Evolutionary conservation across 2,329 filamentous ascomycete genomes (phyloP).

Genomic region (Claviceps purpurea): DNA sequence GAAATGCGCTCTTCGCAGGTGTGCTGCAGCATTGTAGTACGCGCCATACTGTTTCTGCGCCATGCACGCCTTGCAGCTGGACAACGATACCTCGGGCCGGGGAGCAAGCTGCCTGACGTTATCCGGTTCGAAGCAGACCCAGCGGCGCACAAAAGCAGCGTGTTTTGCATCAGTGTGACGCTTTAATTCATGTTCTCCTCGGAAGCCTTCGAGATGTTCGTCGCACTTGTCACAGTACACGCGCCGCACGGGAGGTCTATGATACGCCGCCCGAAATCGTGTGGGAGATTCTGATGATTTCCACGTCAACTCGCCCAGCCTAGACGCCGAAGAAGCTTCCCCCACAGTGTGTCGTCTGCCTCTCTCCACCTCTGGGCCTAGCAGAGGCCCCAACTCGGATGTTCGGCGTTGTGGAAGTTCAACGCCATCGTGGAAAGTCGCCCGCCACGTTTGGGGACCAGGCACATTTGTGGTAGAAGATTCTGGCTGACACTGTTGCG

Average conservation of each 20-base stretch:
- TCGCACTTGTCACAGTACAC: conserved; percentile 68
- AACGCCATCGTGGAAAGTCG: conserved; percentile 8
- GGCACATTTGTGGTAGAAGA: background rate
- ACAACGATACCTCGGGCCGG: conserved; percentile 37
- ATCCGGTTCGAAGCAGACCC: conserved; percentile 41
- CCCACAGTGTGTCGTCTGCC: conserved; percentile 31
- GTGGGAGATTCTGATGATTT: conserved; percentile 28
- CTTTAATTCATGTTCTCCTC: conserved; percentile 75
- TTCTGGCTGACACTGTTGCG: conserved; percentile 5
- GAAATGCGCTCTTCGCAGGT: conserved; percentile 43
- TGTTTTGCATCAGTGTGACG: conserved; percentile 51
- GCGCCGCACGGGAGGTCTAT: conserved; percentile 49
- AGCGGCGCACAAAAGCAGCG: conserved; percentile 39
- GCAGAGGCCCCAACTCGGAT: conserved; percentile 3
- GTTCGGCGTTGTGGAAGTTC: conserved; percentile 4
- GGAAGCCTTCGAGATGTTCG: conserved; percentile 74
- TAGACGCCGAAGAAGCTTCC: conserved; percentile 29
- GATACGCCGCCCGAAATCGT: conserved; percentile 28
- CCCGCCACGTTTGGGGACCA: conserved; percentile 5
- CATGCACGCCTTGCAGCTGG: conserved; percentile 43
- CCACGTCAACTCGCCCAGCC: conserved; percentile 24
- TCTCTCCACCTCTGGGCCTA: conserved; percentile 8
- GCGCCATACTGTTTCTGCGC: conserved; percentile 44
- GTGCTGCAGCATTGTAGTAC: conserved; percentile 47
- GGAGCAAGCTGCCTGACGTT: conserved; percentile 21